phyloP scores from a whole-genome alignment of 2,329 filamentous ascomycete genomes.

The Neonectria neomacrospora region DNA sequence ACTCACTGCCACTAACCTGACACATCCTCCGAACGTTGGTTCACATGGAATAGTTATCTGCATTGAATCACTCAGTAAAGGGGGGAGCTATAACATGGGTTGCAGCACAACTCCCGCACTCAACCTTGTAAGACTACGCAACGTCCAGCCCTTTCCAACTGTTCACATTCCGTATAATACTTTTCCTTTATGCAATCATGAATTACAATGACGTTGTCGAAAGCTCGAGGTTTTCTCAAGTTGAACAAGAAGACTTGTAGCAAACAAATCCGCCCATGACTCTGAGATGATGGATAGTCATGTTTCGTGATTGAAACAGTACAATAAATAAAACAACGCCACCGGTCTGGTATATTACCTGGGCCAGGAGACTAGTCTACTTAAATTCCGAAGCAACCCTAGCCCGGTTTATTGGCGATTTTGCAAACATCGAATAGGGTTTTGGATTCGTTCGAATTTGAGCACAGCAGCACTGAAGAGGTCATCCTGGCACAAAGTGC shows the following conservation, averaged over 20 bases:
- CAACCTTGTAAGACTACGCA: neutral
- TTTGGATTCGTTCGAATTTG: neutral
- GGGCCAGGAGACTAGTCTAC: neutral
- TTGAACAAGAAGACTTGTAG: too few relatives aligned
- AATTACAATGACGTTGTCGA: neutral
- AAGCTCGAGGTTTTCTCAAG: neutral
- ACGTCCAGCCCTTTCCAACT: too few relatives aligned
- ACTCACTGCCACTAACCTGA: neutral
- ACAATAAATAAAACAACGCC: too few relatives aligned
- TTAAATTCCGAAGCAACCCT: neutral
- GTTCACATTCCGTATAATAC: neutral
- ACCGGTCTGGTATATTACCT: too few relatives aligned
- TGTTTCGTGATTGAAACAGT: too few relatives aligned
- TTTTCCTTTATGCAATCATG: too few relatives aligned
- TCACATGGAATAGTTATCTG: neutral
- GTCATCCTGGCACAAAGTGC: neutral
- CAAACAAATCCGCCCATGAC: too few relatives aligned
- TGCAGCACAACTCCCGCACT: neutral
- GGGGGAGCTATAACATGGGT: neutral
- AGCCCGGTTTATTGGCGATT: neutral
- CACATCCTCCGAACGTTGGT: neutral
- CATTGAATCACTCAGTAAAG: neutral
- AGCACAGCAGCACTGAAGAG: neutral
- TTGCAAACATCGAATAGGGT: neutral
- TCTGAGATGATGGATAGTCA: neutral